phyloP scores from a whole-genome alignment of 345 rosid species.

The Gossypium anomalum region DNA sequence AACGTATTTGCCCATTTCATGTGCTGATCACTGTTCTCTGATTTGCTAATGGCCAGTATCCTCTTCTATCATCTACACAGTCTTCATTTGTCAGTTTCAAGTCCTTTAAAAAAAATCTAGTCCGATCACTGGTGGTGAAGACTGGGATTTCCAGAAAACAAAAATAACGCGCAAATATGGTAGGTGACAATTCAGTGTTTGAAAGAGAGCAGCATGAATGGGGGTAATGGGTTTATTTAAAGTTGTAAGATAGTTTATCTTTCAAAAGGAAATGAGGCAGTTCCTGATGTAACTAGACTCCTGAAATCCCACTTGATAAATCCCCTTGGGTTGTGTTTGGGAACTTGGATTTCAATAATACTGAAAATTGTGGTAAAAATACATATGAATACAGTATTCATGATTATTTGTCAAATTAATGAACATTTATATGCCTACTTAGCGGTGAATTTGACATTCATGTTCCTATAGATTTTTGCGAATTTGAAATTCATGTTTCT shows the following conservation, averaged over 20 bases:
- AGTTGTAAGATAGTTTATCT: background rate
- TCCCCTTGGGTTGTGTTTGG: background rate
- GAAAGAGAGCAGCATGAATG: background rate
- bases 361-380: background rate
- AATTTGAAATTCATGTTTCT: background rate
- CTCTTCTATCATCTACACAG: background rate
- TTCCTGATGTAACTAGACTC: background rate
- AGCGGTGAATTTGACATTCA: background rate
- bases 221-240: background rate
- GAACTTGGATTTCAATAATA: background rate
- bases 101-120: background rate
- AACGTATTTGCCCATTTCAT: background rate
- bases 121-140: background rate
- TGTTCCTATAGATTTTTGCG: background rate
- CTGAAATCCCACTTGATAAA: background rate
- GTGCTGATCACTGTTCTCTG: slow-evolving; percentile 3
- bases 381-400: background rate
- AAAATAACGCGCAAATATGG: background rate
- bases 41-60: background rate
- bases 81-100: background rate
- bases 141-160: background rate
- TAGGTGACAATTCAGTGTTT: background rate
- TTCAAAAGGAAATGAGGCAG: background rate
- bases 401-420: background rate
- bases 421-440: background rate